These are phyloP conservation scores for Cicer bijugum DNA, from an alignment of 306 rosid species.

Conservation along the genomic window DNA sequence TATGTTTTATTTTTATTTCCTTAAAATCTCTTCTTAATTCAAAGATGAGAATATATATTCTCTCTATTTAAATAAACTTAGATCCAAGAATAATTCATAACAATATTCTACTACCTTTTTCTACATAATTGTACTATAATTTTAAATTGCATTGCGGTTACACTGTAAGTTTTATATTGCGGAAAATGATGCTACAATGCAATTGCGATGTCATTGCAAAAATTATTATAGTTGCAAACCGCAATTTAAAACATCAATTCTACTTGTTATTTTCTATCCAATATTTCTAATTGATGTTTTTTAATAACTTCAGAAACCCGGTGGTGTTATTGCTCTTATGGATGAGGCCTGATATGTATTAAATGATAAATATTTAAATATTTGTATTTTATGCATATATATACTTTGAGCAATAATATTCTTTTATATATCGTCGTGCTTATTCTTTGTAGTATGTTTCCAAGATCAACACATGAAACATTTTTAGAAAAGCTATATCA, in stretches of 20 bases:
- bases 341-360: constrained; percentile 94
- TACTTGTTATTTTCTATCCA: constrained; percentile 8
- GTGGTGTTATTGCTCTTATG: constrained; percentile 92
- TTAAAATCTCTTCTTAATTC: too few species aligned
- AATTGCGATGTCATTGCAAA: too few species aligned
- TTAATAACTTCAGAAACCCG: constrained; percentile 81
- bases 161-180: too few species aligned
- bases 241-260: not conserved
- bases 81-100: too few species aligned
- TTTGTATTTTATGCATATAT: not conserved
- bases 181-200: too few species aligned
- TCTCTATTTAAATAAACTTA: too few species aligned
- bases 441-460: constrained; percentile 87
- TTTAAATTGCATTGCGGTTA: too few species aligned
- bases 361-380: not conserved
- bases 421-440: constrained; percentile 36
- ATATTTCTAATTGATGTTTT: constrained; percentile 49
- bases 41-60: too few species aligned
- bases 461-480: constrained; percentile 91
- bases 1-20: too few species aligned
- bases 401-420: constrained; percentile 38
- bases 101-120: too few species aligned
- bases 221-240: too few species aligned
- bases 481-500: constrained; percentile 91
- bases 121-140: too few species aligned